Conservation (phyloP, 495 filamentous ascomycete genomes). For the Staphylotrichum longicolle region DNA sequence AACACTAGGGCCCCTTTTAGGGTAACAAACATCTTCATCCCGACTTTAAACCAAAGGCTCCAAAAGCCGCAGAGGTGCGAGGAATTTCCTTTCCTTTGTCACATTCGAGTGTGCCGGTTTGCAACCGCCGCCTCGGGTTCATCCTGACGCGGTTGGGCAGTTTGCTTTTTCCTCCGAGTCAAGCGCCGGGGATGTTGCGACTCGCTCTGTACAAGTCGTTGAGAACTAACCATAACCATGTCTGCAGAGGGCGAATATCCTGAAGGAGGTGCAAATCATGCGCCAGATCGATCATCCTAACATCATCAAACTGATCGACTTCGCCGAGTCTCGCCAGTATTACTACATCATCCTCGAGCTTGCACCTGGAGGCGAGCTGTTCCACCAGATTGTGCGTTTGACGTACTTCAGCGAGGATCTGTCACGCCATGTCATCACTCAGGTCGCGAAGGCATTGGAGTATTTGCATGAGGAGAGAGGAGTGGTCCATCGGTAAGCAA, state of each 20-base stretch:
- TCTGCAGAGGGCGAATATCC: conserved; percentile 83
- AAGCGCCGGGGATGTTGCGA: conserved; percentile 20
- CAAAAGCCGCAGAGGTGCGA: conserved; percentile 97
- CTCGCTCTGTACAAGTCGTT: neutral
- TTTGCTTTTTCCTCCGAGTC: conserved; percentile 15
- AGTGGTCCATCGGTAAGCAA: conserved; percentile 88
- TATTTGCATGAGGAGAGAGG: conserved; percentile 94
- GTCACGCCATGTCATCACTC: conserved; percentile 87
- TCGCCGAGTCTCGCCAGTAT: conserved; percentile 89
- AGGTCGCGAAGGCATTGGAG: conserved; percentile 89
- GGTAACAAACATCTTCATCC: conserved; percentile 85
- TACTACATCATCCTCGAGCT: conserved; percentile 97
- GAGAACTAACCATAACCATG: conserved; percentile 15
- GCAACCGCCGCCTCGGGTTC: conserved; percentile 3
- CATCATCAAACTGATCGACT: conserved; percentile 87
- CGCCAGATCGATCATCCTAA: conserved; percentile 93
- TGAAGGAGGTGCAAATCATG: conserved; percentile 99
- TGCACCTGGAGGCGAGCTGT: conserved; percentile 91
- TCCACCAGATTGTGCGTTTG: conserved; percentile 96
- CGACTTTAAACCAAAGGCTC: conserved; percentile 82
- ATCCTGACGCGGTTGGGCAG: neutral
- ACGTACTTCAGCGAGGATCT: conserved; percentile 98
- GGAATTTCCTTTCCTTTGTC: conserved; percentile 44
- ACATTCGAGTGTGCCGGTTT: conserved; percentile 15
- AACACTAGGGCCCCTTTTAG: conserved; percentile 54